Evolutionary conservation across 148 eudicot species (phyloP), one percentile per base, ranked within the genome.

Genomic region (Rhododendron williamsianum): DNA sequence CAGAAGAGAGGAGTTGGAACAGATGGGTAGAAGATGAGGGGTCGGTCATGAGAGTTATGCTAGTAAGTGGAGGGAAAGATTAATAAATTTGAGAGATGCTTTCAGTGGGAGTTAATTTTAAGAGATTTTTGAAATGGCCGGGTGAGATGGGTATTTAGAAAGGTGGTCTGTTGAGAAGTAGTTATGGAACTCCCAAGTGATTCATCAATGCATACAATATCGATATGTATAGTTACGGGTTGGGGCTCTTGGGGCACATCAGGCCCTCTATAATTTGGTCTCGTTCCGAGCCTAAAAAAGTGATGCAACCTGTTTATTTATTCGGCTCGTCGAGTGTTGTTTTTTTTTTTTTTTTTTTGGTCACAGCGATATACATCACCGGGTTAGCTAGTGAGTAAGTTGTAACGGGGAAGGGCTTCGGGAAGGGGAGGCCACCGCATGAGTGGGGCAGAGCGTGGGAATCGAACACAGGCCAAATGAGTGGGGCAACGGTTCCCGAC

Each of bases 121-220:
- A 35, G 54, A 49, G 77, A 45, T 3, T 82, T 71, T 71, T 51
- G 13, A 10, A 33, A 18, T 25, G 35, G 35, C 35, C 35, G 35
- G 35, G 35, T 33, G 35, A 33, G 35, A 33, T 33, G 54, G 25
- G 15, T 78, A 23, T 25, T 45, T 56, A 63, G 58, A 80, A 80
- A 84, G 84, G 41, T 73, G 86, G 48, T 83, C 49, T 60, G 90
- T 86, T 86, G 82, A 76, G 86, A 46, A 84, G 81, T 84, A 81
- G 86, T 86, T 88, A 80, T 85, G 87, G 54, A 85, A 87, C 76
- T 84, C 76, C 3, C 51, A 51, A 51, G 16, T 54, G 21, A 52
- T 52, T 12, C 56, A 49, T 49, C 52, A 52, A 15, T 15, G 16
- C 15, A 13, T 15, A 52, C 16, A 52, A 15, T 3, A 0, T 52